Evolutionary conservation across 305 asterid species (phyloP), one percentile per base, ranked within the genome.

Genomic region (Fraxinus dipetala): DNA sequence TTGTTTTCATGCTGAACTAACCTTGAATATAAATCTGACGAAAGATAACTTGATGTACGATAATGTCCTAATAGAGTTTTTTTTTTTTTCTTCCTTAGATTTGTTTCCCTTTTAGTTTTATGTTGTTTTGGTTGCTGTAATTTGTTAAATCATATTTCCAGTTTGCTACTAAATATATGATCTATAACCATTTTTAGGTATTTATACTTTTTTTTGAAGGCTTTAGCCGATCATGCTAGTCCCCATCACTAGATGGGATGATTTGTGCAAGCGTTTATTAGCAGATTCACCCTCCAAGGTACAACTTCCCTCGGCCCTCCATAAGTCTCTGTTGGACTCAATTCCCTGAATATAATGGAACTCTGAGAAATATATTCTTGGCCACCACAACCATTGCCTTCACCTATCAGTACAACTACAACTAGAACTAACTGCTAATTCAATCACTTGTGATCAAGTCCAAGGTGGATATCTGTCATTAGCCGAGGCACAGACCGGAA

Each of bases 401-500:
- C 63, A n/a, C 65, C 65, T n/a, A 18, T 54, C 10, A n/a, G 11
- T 54, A 6, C 65, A 54, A 54, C 65, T 54, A 18, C 26, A 18
- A 56, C 67, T 56, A 56, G 13, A 18, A 56, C 67, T 56, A 56
- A 56, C 65, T n/a, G 65, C 65, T 54, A 54, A 54, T n/a, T 51
- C 56, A 81, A 28, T 16, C 79, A 40, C 61, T 77, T 0, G 65
- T 80, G n/a, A 85, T 80, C 82, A 88, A 87, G 63, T 86, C 91
- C 16, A 88, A 85, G 79, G 87, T 61, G 20, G 14, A 22, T 13
- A 22, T 31, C 89, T 16, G 22, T 81, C 72, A 86, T 87, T 88
- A 28, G 85, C 82, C 0, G 90, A 89, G 38, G 91, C 88, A 6
- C 8, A n/a, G 63, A 90, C 96, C 0, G 94, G 96, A 32, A 91